A percentile compares a stretch with the other conserved stretches of the same genome.
These are phyloP conservation scores for Eudorina sp. DNA, from an alignment of 139 green algal species.

Conservation along the genomic window DNA sequence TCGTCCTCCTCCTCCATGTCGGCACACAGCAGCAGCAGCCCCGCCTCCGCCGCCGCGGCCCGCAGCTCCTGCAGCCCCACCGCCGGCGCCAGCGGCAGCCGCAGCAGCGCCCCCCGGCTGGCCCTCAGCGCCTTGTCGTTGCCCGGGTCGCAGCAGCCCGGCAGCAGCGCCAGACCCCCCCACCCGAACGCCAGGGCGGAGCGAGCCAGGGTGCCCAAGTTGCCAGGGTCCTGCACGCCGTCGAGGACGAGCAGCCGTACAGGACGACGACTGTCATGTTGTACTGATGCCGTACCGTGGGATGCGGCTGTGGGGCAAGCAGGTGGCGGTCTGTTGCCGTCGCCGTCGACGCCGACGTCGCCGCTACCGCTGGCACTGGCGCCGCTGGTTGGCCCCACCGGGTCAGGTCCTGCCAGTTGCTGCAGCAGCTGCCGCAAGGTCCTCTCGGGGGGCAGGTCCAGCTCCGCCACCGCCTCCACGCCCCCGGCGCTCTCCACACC, in stretches of 20 bases:
- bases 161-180: conserved; percentile 81
- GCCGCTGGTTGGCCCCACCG: background rate
- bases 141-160: conserved; percentile 83
- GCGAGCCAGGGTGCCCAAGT: conserved; percentile 75
- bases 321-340: too few relatives aligned
- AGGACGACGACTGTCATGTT: background rate
- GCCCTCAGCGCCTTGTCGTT: conserved; percentile 81
- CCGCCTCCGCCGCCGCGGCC: conserved; percentile 18
- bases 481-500: conserved; percentile 66
- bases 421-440: background rate
- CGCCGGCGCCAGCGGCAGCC: conserved; percentile 38
- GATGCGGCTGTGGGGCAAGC: too few relatives aligned
- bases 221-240: conserved; percentile 78
- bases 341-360: background rate
- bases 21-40: conserved; percentile 68
- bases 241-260: conserved; percentile 80
- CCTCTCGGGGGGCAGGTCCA: conserved; percentile 51
- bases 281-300: background rate
- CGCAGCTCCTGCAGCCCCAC: conserved; percentile 52
- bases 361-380: background rate
- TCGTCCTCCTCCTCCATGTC: conserved; percentile 59
- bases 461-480: conserved; percentile 55
- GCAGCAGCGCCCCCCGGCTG: conserved; percentile 59
- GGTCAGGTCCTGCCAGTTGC: background rate
- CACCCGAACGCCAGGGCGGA: conserved; percentile 86